Base-by-base conservation (phyloP, 768 basidiomycete genomes). In the Lactarius pseudohatsudake region DNA sequence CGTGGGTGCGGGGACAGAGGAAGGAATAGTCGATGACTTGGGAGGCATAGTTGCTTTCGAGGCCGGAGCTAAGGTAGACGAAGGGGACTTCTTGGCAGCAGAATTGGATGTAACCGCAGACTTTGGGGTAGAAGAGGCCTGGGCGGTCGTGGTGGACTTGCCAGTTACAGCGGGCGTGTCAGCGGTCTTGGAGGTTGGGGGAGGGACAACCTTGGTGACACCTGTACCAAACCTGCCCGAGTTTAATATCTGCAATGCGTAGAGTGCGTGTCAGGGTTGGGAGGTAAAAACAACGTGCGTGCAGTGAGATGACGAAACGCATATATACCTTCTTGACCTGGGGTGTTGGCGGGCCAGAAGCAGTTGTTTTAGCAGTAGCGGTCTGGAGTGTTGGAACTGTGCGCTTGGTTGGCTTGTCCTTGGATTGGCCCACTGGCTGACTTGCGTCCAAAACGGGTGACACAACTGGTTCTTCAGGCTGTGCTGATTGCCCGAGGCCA, bases 271-370 rank as follows among this genome's bases (percentile, higher is more conserved):
- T 72, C 67, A 71, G 73, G 67, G 72, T 57, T 47, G 56, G 64
- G 66, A 26, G 40, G 72, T 64, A 72, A 72, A 62, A 34, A n/a
- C 13, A 32, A 11, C 13, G 9, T 34, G 28, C 20, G 22, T 6
- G 22, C 56, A 56, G 70, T 58, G 68, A 69, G 59, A 64, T 65
- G 32, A 64, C 55, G 65, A 69, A 69, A 69, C 55, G 64, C 61
- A 64, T 30, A 77, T 80, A 64, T 69, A 88, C 91, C 84, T 88
- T 91, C 79, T 89, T 92, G 57, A 87, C 87, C 11, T 81, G 75
- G 63, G 85, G 81, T 22, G 86, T 83, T 50, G 83, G 76, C 40
- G 85, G 80, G 5, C 72, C 72, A 38, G 77, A 79, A 70, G 77
- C 81, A 59, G 79, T 79, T 28, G 79, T 65, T 77, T 85, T 89